Conservation (phyloP, 2,329 filamentous ascomycete genomes). For the Claviceps sp. region DNA sequence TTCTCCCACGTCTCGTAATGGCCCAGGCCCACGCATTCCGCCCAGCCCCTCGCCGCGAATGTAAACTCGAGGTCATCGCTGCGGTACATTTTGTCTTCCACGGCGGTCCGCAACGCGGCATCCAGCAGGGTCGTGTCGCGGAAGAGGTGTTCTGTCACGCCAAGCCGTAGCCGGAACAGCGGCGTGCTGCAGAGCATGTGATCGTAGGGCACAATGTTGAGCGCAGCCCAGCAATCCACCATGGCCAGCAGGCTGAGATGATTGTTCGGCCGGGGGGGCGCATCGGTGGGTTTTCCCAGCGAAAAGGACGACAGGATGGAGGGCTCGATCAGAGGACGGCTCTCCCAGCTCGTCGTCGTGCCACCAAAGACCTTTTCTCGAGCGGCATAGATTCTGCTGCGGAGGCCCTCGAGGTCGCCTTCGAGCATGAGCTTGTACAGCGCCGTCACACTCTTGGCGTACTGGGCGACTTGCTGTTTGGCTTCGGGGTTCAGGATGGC, state of each 20-base stretch:
- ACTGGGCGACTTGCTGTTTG: slow-evolving; percentile 84
- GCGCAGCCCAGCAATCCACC: slow-evolving; percentile 94
- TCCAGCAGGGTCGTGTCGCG: slow-evolving; percentile 68
- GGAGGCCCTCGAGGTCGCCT: slow-evolving; percentile 63
- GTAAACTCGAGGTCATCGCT: slow-evolving; percentile 95
- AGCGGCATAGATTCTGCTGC: slow-evolving; percentile 50
- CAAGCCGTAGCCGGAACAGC: slow-evolving; percentile 89
- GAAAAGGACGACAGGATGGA: slow-evolving; percentile 82
- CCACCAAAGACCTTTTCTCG: slow-evolving; percentile 60
- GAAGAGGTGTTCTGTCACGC: slow-evolving; percentile 94
- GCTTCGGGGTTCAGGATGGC: slow-evolving; percentile 94
- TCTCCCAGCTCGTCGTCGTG: slow-evolving; percentile 34
- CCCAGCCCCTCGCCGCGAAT: slow-evolving; percentile 92
- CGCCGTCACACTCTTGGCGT: slow-evolving; percentile 82
- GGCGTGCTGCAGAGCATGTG: slow-evolving; percentile 99
- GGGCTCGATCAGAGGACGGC: slow-evolving; percentile 62
- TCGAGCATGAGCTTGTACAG: slow-evolving; percentile 95
- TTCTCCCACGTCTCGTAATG: slow-evolving; percentile 89
- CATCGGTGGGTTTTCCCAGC: slow-evolving; percentile 54
- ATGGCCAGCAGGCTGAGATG: slow-evolving; percentile 89
- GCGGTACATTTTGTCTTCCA: slow-evolving; percentile 85
- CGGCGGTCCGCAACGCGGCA: slow-evolving; percentile 71
- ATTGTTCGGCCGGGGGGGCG: slow-evolving; percentile 61
- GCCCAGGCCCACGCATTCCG: slow-evolving; percentile 78
- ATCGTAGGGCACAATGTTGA: slow-evolving; percentile 91